Evolutionary conservation across 2,329 filamentous ascomycete genomes (phyloP).

Genomic region (Lasiodiplodia theobromae): DNA sequence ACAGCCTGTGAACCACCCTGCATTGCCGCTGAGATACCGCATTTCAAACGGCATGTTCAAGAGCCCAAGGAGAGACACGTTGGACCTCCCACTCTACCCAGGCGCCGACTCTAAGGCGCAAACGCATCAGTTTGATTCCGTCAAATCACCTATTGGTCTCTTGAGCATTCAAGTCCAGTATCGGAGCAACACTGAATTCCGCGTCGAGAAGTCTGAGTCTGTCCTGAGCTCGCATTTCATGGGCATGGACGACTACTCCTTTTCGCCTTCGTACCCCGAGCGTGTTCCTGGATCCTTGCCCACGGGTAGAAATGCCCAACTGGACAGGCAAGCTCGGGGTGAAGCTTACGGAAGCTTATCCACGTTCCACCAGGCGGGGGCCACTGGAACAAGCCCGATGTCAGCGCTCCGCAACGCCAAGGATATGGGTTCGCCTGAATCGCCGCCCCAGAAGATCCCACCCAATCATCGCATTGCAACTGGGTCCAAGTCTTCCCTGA

Average conservation of each 20-base stretch:
- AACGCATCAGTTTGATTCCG: constrained; percentile 80
- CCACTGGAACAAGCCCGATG: constrained; percentile 82
- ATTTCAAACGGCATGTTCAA: constrained; percentile 68
- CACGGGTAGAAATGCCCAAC: constrained; percentile 59
- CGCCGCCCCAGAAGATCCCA: constrained; percentile 58
- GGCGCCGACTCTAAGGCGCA: constrained; percentile 63
- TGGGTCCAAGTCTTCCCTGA: constrained; percentile 58
- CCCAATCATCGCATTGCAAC: constrained; percentile 55
- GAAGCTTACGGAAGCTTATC: constrained; percentile 90
- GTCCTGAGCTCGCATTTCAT: constrained; percentile 92
- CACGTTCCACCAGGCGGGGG: constrained; percentile 81
- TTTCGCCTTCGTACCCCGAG: constrained; percentile 76
- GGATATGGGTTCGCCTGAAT: constrained; percentile 58
- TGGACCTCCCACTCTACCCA: constrained; percentile 74
- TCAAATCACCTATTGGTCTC: constrained; percentile 85
- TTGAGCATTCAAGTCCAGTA: constrained; percentile 84
- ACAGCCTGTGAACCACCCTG: constrained; percentile 66
- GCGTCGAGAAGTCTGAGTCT: constrained; percentile 89
- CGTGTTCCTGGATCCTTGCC: constrained; percentile 78
- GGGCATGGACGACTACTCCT: constrained; percentile 86
- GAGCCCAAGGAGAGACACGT: constrained; percentile 67
- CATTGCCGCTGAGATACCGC: constrained; percentile 79
- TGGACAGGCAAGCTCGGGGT: constrained; percentile 66
- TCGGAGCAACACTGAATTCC: constrained; percentile 87
- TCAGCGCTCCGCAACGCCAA: constrained; percentile 78